Percentiles rank a stretch among this genome's conserved stretches.
phyloP scores from a whole-genome alignment of 768 basidiomycete genomes.

The Tulasnella sp. region DNA sequence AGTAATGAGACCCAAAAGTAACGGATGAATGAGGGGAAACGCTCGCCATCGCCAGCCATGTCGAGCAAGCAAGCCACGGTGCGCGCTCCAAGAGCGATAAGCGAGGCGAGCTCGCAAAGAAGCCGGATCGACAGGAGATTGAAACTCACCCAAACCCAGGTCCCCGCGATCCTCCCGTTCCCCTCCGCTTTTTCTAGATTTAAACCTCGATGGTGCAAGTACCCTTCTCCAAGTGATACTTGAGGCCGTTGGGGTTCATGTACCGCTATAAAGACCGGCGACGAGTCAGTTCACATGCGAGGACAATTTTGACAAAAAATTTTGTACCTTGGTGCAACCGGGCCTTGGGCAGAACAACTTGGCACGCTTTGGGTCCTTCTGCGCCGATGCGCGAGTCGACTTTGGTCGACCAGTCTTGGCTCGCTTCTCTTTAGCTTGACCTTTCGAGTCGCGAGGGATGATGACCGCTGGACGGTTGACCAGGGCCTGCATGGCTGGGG shows the following conservation, averaged over 20 bases:
- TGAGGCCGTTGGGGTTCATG: slow-evolving; percentile 54
- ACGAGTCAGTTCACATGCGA: not conserved
- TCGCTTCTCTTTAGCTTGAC: slow-evolving; percentile 2
- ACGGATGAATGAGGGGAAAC: not conserved
- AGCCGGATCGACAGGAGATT: not conserved
- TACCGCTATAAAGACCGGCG: slow-evolving; percentile 33
- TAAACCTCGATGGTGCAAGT: slow-evolving; percentile 34
- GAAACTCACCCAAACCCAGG: slow-evolving; percentile 3
- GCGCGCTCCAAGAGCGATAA: not conserved
- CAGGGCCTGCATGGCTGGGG: not conserved
- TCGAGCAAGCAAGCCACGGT: not conserved
- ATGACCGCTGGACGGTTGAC: not conserved
- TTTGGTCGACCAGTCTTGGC: slow-evolving; percentile 8
- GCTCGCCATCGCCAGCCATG: not conserved
- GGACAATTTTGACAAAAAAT: not conserved
- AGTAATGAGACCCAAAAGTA: not conserved
- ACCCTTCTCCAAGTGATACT: slow-evolving; percentile 57
- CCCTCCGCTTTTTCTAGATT: not conserved
- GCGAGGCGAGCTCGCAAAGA: not conserved
- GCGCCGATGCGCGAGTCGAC: slow-evolving; percentile 1
- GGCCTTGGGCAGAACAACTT: slow-evolving; percentile 16
- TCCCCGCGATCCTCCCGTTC: no score
- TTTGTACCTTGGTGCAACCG: slow-evolving; percentile 42
- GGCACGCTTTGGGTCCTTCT: slow-evolving; percentile 8
- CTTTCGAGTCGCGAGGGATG: not conserved